Base-by-base conservation (phyloP, 176 grass and related monocot species). In the Phoenix roebelenii region DNA sequence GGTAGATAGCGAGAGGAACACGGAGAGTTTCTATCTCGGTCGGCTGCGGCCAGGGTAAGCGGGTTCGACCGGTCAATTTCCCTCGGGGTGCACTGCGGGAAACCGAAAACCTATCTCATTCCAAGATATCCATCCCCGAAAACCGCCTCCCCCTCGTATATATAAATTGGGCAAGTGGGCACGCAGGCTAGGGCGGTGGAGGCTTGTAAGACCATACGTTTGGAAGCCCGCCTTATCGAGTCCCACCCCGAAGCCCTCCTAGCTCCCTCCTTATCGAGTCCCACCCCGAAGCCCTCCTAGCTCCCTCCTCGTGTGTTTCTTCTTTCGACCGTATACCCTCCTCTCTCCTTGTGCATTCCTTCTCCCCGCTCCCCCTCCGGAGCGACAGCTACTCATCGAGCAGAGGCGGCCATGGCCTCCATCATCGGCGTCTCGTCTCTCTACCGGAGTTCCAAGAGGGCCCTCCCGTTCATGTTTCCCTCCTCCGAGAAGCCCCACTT, bases 371-470 rank as follows among this genome's bases (percentile, higher is more conserved):
- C 39, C 22, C 4, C 63, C 18, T 19, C 32, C 3, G 5, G 25
- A 28, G 25, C 25, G 25, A 28, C 25, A 28, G 0, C 32, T 35
- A 9, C 7, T 35, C 7, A 35, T 35, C 7, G 32, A 10, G 7
- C 19, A 12, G 4, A 19, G 23, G 39, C 72, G 23, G 29, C 67
- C 3, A 85, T 87, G 83, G 80, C 83, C 19, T 83, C 85, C 68
- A 71, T 89, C 60, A 67, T 95, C 58, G 82, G 67, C 16, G 72
- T 89, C 48, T 85, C 90, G 1, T 82, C 85, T 49, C 86, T 90
- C 64, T 76, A 73, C 57, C 80, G 78, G 18, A 67, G 50, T 3
- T 79, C 63, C 16, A 32, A 15, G 26, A 66, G 22, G 39, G 19
- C 23, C 24, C 81, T 29, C 57, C 61, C 23, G 51, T 64, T 9